Percentiles rank a stretch among this genome's conserved stretches.
These are phyloP conservation scores for Rhizophagus clarus DNA, from an alignment of 192 early-diverging fungal species.

Conservation along the genomic window DNA sequence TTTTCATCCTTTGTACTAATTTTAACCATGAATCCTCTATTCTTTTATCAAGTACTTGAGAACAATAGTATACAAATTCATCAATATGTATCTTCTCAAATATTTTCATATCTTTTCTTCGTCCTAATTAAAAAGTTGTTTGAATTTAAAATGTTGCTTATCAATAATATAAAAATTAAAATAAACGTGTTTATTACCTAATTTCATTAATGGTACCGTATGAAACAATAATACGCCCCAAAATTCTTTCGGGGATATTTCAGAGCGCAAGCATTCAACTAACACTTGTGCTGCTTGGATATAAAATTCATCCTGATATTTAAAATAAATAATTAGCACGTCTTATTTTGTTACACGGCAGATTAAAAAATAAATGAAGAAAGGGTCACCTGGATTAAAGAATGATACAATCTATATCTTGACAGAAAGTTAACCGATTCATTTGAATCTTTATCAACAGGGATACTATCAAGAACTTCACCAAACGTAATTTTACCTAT, in stretches of 20 bases:
- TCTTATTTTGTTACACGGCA: neutral
- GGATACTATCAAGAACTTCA: slow-evolving; percentile 16
- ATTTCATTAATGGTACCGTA: neutral
- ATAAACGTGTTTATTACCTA: neutral
- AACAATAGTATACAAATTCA: neutral
- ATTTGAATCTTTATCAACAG: neutral
- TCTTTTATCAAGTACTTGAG: neutral
- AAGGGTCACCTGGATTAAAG: slow-evolving; percentile 1
- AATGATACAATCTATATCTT: slow-evolving; percentile 21
- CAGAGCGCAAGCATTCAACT: neutral
- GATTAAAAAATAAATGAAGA: neutral
- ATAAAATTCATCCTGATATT: neutral
- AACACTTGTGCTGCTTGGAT: neutral
- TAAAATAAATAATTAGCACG: neutral
- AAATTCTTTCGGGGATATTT: neutral
- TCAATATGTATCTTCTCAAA: neutral
- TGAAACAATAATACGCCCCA: neutral
- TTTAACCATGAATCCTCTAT: neutral
- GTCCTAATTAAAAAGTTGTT: neutral
- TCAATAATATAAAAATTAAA: neutral
- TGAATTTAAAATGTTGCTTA: neutral
- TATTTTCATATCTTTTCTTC: neutral
- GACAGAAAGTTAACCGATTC: slow-evolving; percentile 24
- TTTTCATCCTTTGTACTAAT: neutral
- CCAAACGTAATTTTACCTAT: slow-evolving; percentile 16